Evolutionary conservation across 2,329 filamentous ascomycete species (phyloP).

Genomic region (Talaromyces albobiverticillius): DNA sequence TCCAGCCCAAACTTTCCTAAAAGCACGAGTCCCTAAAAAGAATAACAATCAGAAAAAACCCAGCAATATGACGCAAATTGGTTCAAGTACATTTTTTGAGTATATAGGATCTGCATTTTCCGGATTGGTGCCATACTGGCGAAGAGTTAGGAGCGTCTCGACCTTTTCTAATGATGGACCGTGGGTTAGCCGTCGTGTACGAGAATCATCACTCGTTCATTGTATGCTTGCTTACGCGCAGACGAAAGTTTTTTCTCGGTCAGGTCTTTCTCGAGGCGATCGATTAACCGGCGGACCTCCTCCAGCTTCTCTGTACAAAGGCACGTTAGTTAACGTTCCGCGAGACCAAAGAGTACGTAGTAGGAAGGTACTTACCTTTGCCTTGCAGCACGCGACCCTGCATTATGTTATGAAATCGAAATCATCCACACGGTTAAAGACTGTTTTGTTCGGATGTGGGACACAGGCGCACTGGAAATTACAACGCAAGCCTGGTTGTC

Average conservation of each 20-base stretch:
- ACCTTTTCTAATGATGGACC: slow-evolving; percentile 29
- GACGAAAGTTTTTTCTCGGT: slow-evolving; percentile 57
- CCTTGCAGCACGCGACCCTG: slow-evolving; percentile 8
- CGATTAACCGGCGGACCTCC: slow-evolving; percentile 64
- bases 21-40: slow-evolving; percentile 66
- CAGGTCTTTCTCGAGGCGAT: slow-evolving; percentile 61
- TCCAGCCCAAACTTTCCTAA: slow-evolving; percentile 73
- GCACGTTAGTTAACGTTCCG: background rate
- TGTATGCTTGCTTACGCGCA: slow-evolving; percentile 49
- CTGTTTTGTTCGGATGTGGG: background rate
- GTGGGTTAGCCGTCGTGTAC: background rate
- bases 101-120: slow-evolving; percentile 77
- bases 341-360: background rate
- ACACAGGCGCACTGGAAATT: background rate
- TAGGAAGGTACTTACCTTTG: slow-evolving; percentile 1
- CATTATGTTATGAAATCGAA: slow-evolving; percentile 4
- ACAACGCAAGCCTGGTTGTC: background rate
- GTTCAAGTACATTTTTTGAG: slow-evolving; percentile 61
- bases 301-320: slow-evolving; percentile 59
- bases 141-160: slow-evolving; percentile 60
- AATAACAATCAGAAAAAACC: slow-evolving; percentile 11
- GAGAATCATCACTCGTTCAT: background rate
- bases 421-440: background rate
- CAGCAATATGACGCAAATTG: background rate
- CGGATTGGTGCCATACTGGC: slow-evolving; percentile 72